Base-by-base conservation (phyloP, 148 eudicot genomes). In the Rhododendron mucronatum region DNA sequence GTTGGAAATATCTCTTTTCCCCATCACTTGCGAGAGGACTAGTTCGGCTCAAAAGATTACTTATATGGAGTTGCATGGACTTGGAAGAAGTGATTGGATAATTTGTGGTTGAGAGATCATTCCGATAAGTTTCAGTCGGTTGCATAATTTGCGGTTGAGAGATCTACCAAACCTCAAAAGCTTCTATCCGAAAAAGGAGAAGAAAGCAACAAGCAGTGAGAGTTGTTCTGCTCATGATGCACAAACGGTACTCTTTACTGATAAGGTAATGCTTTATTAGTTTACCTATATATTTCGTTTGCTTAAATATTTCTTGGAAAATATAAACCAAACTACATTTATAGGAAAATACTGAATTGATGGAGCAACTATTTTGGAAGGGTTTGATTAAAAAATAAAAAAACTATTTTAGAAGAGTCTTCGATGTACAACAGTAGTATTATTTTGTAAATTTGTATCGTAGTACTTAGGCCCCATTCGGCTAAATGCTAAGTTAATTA, bases 111-210 rank as follows among this genome's bases (percentile, higher is more conserved):
- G 69, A 63, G 69, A 63, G 23, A 23, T 23, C 28, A 4, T 23
- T 39, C 44, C 44, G 12, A 20, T 59, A 20, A 59, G 0, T 20
- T 63, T 63, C 69, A 1, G 28, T 23, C 28, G 1, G 69, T 21
- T 61, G 67, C 1, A 21, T 5, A 0, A 0, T 0, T 61, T 61
- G 67, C 0, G 0, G 0, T 61, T 61, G 67, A 0, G 0, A 21
- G 0, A 6, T 61, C 67, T 61, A 6, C 26, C 2, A 21, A 21
- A 21, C 67, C 28, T 61, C 26, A 61, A 6, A 61, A 23, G 67
- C 28, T 61, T 61, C 67, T 61, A 61, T 61, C 67, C 26, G 28
- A 18, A 61, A 8, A 61, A 7, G 28, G 11, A 21, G 28, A 63
- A 7, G 26, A 63, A 1, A 6, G 2, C 69, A 63, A 63, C 69